These are phyloP conservation scores for Bifiguratus adelaidae DNA, from an alignment of 192 early-diverging fungal genomes.

Conservation along the genomic window DNA sequence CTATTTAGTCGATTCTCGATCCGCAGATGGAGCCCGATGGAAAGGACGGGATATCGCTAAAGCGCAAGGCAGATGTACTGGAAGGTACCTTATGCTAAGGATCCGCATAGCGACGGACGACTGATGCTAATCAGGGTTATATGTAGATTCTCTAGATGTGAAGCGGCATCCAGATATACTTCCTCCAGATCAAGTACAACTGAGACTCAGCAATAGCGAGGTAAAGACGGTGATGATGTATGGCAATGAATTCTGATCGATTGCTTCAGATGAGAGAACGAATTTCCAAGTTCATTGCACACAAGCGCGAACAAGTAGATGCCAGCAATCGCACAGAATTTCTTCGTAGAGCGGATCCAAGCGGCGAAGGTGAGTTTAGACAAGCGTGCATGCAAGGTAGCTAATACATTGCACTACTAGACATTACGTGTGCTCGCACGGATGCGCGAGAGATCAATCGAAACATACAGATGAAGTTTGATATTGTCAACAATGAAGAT, in stretches of 20 bases:
- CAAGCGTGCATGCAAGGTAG: not conserved
- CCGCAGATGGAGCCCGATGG: no score
- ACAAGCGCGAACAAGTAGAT: slow-evolving; percentile 22
- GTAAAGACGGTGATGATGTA: not conserved
- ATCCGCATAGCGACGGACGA: no score
- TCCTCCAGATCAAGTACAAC: slow-evolving; percentile 20
- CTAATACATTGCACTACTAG: not conserved
- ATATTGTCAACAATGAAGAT: slow-evolving; percentile 54
- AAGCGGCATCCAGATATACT: slow-evolving; percentile 8
- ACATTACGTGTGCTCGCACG: slow-evolving; percentile 51
- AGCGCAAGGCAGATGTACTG: no score
- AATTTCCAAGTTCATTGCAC: slow-evolving; percentile 18
- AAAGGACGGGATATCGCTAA: no score
- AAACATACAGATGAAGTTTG: slow-evolving; percentile 69
- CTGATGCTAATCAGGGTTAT: no score
- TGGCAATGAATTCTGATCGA: not conserved
- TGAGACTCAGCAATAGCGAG: slow-evolving; percentile 16
- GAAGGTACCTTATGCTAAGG: no score
- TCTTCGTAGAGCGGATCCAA: slow-evolving; percentile 13
- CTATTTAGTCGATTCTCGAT: no score
- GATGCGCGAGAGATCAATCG: slow-evolving; percentile 64
- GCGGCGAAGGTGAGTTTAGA: not conserved
- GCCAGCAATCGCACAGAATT: slow-evolving; percentile 26
- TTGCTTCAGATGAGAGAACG: slow-evolving; percentile 6
- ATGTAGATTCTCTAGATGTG: no score